These are phyloP conservation scores for Casuarina equisetifolia DNA, from an alignment of 306 rosid genomes.

Conservation along the genomic window DNA sequence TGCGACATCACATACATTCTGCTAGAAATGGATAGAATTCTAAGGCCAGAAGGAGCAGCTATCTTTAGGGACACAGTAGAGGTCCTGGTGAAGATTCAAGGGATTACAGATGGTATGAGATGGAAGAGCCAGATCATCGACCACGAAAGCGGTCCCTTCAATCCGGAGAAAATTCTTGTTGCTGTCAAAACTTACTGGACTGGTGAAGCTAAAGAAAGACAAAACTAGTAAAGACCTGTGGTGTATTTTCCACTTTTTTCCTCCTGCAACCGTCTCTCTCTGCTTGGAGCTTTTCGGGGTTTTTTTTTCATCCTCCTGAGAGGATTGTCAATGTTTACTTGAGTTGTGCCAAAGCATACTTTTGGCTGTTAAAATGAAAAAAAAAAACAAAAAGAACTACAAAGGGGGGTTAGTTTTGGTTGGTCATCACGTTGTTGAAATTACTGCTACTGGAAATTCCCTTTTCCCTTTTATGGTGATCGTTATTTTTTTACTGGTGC, in stretches of 20 bases:
- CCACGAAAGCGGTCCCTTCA: slow-evolving; percentile 91
- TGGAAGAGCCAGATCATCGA: slow-evolving; percentile 87
- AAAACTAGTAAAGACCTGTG: slow-evolving; percentile 26
- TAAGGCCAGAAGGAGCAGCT: slow-evolving; percentile 92
- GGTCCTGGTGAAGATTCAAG: slow-evolving; percentile 66
- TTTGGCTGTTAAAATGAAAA: not conserved
- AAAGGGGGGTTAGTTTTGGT: not conserved
- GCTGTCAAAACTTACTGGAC: slow-evolving; percentile 86
- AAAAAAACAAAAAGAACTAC: not conserved
- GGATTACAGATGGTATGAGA: slow-evolving; percentile 68
- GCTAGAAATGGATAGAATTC: slow-evolving; percentile 89
- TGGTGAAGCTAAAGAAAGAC: slow-evolving; percentile 40
- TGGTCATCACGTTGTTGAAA: slow-evolving; percentile 4
- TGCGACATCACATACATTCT: slow-evolving; percentile 68
- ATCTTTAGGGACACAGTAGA: slow-evolving; percentile 84
- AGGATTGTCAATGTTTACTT: not conserved
- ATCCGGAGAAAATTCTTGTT: slow-evolving; percentile 90
- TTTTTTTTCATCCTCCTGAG: not conserved
- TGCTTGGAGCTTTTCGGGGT: not conserved
- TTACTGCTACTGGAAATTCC: not conserved
- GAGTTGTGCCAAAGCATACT: not conserved
- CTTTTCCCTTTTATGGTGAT: not conserved
- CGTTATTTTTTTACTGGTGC: too few relatives aligned
- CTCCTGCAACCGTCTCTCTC: not conserved
- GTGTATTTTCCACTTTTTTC: not conserved